phyloP scores from a whole-genome alignment of 2,329 filamentous ascomycete species.

The Colletotrichum caudatum region DNA sequence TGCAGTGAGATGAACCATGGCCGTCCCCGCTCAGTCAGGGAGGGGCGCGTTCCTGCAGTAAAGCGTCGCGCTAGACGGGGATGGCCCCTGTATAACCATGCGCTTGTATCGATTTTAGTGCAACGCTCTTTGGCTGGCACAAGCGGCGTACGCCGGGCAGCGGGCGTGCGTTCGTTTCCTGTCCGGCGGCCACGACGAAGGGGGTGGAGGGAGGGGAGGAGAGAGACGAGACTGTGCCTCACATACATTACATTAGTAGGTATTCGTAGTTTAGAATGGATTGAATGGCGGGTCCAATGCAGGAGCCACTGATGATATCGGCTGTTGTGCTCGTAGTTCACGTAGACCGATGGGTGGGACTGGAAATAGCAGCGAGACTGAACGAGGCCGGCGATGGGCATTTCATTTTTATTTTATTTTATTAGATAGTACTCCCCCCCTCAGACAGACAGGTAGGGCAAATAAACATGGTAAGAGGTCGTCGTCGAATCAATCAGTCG shows the following conservation, averaged over 20 bases:
- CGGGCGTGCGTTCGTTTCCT: conserved; percentile 34
- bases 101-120: conserved; percentile 36
- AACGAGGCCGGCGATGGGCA: background rate
- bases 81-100: conserved; percentile 31
- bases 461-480: background rate
- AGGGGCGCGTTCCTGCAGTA: conserved; percentile 43
- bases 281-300: background rate
- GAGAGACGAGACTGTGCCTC: too few relatives aligned
- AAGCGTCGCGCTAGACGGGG: conserved; percentile 37
- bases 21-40: conserved; percentile 8
- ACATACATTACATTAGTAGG: too few relatives aligned
- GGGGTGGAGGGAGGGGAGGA: background rate
- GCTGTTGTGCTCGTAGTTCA: background rate
- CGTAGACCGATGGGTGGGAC: background rate
- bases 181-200: conserved; percentile 4
- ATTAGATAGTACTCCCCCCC: too few relatives aligned
- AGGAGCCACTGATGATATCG: background rate
- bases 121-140: conserved; percentile 35
- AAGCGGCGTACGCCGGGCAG: conserved; percentile 30
- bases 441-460: background rate
- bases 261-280: background rate
- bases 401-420: background rate
- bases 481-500: background rate
- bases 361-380: background rate
- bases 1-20: conserved; percentile 28